A percentile compares a stretch with the other conserved stretches of the same genome.
Conservation (phyloP, 2,329 filamentous ascomycete species). For the Bipolaris oryzae region DNA sequence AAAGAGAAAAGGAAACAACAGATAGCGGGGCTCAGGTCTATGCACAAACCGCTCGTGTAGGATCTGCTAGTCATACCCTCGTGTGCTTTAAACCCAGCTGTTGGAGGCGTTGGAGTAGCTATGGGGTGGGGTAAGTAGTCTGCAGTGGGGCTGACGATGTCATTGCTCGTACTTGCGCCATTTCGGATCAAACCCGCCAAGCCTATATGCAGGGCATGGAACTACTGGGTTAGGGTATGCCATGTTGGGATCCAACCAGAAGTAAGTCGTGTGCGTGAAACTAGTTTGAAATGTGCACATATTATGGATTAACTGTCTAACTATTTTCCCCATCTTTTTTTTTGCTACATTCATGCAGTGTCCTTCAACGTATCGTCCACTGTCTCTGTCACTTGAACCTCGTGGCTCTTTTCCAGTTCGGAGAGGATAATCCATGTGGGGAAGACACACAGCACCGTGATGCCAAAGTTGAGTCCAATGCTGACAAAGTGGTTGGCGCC, state of each 20-base stretch:
- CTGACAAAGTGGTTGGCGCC: slow-evolving; percentile 46
- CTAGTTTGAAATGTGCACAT: neutral
- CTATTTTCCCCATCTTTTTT: neutral
- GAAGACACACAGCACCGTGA: slow-evolving; percentile 37
- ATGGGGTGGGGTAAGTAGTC: slow-evolving; percentile 11
- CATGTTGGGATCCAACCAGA: no score
- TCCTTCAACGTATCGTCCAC: slow-evolving; percentile 2
- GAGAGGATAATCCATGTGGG: slow-evolving; percentile 45
- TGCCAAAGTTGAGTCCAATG: slow-evolving; percentile 46
- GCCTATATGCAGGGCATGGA: neutral
- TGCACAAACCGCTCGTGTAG: no score
- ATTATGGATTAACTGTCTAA: neutral
- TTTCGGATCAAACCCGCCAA: neutral
- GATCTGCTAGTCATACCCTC: neutral
- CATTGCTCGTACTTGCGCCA: slow-evolving; percentile 4
- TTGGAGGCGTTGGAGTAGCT: slow-evolving; percentile 11
- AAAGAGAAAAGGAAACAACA: no score
- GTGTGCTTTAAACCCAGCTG: neutral
- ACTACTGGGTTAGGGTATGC: neutral
- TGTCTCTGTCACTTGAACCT: slow-evolving; percentile 32
- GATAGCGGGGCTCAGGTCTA: no score
- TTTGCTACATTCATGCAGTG: neutral
- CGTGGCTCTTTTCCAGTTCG: slow-evolving; percentile 41
- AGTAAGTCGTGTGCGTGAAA: no score
- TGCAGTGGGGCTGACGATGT: slow-evolving; percentile 1